Evolutionary conservation across 441 rosid species (phyloP), one percentile per base, ranked within the genome.

Genomic region (Aquilaria agallochum): DNA sequence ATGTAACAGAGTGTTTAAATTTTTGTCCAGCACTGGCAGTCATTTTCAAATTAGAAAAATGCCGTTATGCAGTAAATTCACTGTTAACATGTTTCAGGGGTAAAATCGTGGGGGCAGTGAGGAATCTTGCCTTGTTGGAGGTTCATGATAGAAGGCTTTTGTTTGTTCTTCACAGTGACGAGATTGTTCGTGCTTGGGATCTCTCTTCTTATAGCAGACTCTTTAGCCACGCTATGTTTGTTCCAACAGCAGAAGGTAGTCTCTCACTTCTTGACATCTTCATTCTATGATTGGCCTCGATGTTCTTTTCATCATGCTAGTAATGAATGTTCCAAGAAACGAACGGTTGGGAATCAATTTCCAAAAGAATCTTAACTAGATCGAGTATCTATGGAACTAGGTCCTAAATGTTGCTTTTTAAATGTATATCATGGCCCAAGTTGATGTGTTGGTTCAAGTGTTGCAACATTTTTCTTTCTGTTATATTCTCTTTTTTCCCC

Each of bases 161-260:
- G 45, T 79, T 73, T 76, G 92, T 78, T 68, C 95, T 90, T 76
- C 91, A 95, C 76, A 75, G 79, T 59, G 92, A 85, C 75, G 92
- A 91, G 55, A 66, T 74, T 31, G 47, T 95, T 70, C 85, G 84
- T 64, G 80, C 83, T 14, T 95, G 99, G 99, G 92, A 95, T 69
- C 61, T 84, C 69, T 73, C 67, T 58, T 69, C 64, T 62, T 75
- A 53, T 70, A 78, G 69, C 76, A 90, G 69, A 74, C 62, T 92
- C 67, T 74, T 92, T 61, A 77, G 80, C 77, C 94, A 88, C 65
- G 53, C 68, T 55, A 59, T 88, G 68, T 70, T 73, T 60, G 68
- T 67, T 72, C 83, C 80, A 49, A 73, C 82, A 53, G 36, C 53
- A 72, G 83, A 83, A 74, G 98, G 99, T 83, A 80, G 78, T 70